Conservation (phyloP, 805 yeast genomes). For the Candida montana region DNA sequence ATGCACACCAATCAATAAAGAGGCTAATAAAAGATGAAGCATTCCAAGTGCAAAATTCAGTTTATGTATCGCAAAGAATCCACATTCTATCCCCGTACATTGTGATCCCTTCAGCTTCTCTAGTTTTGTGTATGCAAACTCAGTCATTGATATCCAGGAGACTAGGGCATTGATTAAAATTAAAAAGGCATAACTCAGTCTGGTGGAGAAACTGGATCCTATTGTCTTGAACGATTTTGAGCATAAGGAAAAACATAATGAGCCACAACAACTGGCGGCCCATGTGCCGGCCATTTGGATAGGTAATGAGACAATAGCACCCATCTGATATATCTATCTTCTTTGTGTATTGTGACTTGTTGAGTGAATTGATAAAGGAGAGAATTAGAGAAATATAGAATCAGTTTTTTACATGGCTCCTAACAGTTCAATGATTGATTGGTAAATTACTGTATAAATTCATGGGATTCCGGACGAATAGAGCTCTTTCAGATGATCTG, state of each 20-base stretch:
- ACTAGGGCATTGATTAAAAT: constrained; percentile 72
- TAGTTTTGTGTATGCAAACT: constrained; percentile 68
- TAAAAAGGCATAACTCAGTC: constrained; percentile 79
- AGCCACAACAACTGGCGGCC: constrained; percentile 74
- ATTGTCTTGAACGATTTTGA: constrained; percentile 45
- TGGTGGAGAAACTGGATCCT: constrained; percentile 70
- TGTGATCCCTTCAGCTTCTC: constrained; percentile 63
- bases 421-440: no score
- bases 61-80: constrained; percentile 92
- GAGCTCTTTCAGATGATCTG: no score
- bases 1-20: constrained; percentile 63
- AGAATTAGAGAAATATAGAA: no score
- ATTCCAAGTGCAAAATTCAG: constrained; percentile 82
- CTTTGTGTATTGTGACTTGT: background rate
- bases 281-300: constrained; percentile 54
- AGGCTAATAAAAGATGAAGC: constrained; percentile 68
- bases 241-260: constrained; percentile 69
- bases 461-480: no score
- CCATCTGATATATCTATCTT: constrained; percentile 17
- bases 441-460: no score
- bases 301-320: constrained; percentile 58
- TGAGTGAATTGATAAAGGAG: background rate
- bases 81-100: constrained; percentile 83
- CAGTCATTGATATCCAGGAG: constrained; percentile 90
- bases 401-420: no score